These are phyloP conservation scores for Porphyrellus sp. DNA, from an alignment of 1,284 basidiomycete species.

Conservation along the genomic window DNA sequence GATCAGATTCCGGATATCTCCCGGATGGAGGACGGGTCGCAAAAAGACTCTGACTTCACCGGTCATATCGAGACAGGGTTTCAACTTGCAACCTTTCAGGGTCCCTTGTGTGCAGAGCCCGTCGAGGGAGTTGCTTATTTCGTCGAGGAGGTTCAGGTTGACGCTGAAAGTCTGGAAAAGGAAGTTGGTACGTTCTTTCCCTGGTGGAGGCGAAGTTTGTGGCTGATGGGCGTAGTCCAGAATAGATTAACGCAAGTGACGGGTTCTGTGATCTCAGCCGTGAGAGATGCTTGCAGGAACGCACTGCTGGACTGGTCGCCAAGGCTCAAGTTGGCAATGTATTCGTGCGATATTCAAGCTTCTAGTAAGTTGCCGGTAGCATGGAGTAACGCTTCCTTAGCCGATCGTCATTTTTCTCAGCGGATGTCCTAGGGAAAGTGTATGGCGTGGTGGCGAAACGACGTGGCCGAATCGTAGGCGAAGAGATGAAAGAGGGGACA, in stretches of 20 bases:
- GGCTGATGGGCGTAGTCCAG: constrained; percentile 47
- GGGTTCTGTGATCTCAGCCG: constrained; percentile 85
- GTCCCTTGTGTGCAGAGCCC: constrained; percentile 93
- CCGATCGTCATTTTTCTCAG: constrained; percentile 39
- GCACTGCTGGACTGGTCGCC: constrained; percentile 97
- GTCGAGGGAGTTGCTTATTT: constrained; percentile 93
- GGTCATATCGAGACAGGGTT: constrained; percentile 90
- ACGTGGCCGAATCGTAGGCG: constrained; percentile 88
- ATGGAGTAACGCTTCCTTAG: constrained; percentile 9
- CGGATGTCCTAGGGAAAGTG: constrained; percentile 96
- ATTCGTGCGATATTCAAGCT: constrained; percentile 97
- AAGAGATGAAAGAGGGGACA: constrained; percentile 99
- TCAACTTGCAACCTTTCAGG: constrained; percentile 91
- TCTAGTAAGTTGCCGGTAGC: constrained; percentile 64
- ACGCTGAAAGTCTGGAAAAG: constrained; percentile 56
- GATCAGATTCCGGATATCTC: constrained; percentile 37
- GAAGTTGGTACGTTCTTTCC: constrained; percentile 54
- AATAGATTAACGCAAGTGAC: constrained; percentile 74
- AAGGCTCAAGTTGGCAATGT: constrained; percentile 96
- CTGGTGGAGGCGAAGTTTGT: neutral
- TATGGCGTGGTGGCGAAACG: constrained; percentile 93
- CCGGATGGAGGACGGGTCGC: constrained; percentile 24
- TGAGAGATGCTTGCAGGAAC: constrained; percentile 85
- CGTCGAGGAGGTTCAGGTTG: constrained; percentile 73
- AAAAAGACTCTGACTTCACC: constrained; percentile 62